phyloP scores from a whole-genome alignment of 2,329 filamentous ascomycete species.

The Penicillium olsonii region DNA sequence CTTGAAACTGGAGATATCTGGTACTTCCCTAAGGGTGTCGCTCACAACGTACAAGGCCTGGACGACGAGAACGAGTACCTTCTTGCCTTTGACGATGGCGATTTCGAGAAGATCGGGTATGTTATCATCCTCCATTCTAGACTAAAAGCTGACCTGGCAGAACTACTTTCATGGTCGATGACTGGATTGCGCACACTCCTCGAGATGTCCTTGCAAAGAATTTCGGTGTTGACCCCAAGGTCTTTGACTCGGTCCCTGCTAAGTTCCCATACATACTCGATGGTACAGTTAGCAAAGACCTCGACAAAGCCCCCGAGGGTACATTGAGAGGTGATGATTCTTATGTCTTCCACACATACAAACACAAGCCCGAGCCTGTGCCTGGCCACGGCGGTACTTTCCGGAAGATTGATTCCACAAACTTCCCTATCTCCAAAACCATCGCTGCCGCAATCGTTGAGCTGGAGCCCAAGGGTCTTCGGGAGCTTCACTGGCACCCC shows the following conservation, averaged over 20 bases:
- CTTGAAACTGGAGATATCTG: constrained; percentile 65
- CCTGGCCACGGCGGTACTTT: constrained; percentile 64
- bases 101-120: constrained; percentile 65
- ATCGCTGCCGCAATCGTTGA: constrained; percentile 66
- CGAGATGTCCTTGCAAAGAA: constrained; percentile 67
- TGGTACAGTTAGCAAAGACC: constrained; percentile 51
- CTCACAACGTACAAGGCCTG: constrained; percentile 63
- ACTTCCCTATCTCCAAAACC: constrained; percentile 66
- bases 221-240: constrained; percentile 62
- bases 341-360: constrained; percentile 62
- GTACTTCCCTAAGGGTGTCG: constrained; percentile 68
- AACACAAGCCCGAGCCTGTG: constrained; percentile 58
- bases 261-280: constrained; percentile 65
- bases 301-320: constrained; percentile 49
- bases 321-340: constrained; percentile 60
- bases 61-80: constrained; percentile 69
- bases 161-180: constrained; percentile 71
- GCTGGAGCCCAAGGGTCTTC: constrained; percentile 62
- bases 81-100: constrained; percentile 65
- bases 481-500: constrained; percentile 71
- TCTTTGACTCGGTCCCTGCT: constrained; percentile 61
- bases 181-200: constrained; percentile 70
- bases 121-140: constrained; percentile 13
- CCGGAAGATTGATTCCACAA: constrained; percentile 66
- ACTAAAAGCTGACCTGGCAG: constrained; percentile 32